Evolutionary conservation across 257 asterid genomes (phyloP).

Genomic region (Fraxinus anomala): DNA sequence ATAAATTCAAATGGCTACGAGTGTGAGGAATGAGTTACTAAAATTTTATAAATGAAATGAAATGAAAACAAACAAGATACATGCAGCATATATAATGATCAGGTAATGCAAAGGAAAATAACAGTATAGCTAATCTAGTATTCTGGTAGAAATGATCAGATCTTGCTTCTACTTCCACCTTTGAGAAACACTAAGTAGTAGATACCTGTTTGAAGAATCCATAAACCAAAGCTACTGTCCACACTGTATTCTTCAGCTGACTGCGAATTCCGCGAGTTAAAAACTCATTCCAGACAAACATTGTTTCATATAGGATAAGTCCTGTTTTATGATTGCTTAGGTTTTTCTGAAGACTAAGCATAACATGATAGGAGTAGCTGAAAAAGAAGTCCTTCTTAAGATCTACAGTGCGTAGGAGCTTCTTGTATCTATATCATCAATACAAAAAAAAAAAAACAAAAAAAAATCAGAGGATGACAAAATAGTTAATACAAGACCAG

Average conservation of each 20-base stretch:
- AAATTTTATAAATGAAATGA: background rate
- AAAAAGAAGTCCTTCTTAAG: conserved; percentile 95
- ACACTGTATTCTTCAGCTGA: conserved; percentile 71
- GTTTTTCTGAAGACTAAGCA: conserved; percentile 93
- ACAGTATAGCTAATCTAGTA: background rate
- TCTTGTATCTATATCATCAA: conserved; percentile 81
- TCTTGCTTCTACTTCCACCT: background rate
- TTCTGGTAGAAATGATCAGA: background rate
- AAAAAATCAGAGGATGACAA: conserved; percentile 27
- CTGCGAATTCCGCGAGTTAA: conserved; percentile 81
- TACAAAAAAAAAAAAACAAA: conserved; percentile 23
- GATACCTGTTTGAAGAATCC: conserved; percentile 95
- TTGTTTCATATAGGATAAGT: conserved; percentile 67
- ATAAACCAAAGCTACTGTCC: conserved; percentile 92
- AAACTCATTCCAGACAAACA: conserved; percentile 99
- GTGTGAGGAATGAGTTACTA: background rate
- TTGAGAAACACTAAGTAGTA: conserved; percentile 1
- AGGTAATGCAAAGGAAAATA: background rate
- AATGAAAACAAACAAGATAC: background rate
- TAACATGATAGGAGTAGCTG: conserved; percentile 92
- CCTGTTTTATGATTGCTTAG: conserved; percentile 64
- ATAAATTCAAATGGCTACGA: background rate
- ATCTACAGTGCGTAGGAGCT: conserved; percentile 86
- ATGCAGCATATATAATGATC: background rate
- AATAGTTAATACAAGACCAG: conserved; percentile 45